Conservation (phyloP, 306 rosid genomes). For the Acacia crassicarpa region DNA sequence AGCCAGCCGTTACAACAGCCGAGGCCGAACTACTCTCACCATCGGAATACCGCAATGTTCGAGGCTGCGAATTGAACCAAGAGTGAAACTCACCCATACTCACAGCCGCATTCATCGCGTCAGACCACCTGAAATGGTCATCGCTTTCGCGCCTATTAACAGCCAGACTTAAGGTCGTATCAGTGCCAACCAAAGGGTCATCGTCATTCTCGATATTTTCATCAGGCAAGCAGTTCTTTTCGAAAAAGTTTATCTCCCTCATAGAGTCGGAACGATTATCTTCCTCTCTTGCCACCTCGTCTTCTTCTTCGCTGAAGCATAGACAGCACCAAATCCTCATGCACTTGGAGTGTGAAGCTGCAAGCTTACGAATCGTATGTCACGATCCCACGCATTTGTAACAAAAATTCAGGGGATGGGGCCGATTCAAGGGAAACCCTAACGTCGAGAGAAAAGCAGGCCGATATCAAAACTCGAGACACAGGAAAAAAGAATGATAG, state of each 20-base stretch:
- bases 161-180: constrained; percentile 20
- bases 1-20: constrained; percentile 7
- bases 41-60: constrained; percentile 32
- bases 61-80: constrained; percentile 30
- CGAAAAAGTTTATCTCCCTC: constrained; percentile 38
- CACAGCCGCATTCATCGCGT: constrained; percentile 43
- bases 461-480: background rate
- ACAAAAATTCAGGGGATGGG: constrained; percentile 4
- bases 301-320: constrained; percentile 62
- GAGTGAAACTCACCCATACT: constrained; percentile 26
- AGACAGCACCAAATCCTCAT: constrained; percentile 67
- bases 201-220: constrained; percentile 39
- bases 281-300: constrained; percentile 31
- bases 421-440: constrained; percentile 38
- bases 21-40: constrained; percentile 66
- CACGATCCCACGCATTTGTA: constrained; percentile 62
- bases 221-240: constrained; percentile 34
- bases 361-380: constrained; percentile 51
- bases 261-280: constrained; percentile 22
- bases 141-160: constrained; percentile 22
- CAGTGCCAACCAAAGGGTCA: constrained; percentile 23
- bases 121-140: constrained; percentile 38
- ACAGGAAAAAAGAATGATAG: background rate
- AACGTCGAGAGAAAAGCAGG: constrained; percentile 10
- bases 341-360: constrained; percentile 41